Conservation (phyloP, 129 eudicot genomes). For the Helianthus annuus region HanXRQr2.0-SUNRISE NC_035435.2:121086044-121086543, state of each 20-base stretch:
- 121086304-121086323: background rate
- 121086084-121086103: too few relatives aligned
- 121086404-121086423: constrained; percentile 82
- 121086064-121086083: too few relatives aligned
- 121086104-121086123: too few relatives aligned
- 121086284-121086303: background rate
- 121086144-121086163: too few relatives aligned
- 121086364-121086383: constrained; percentile 69
- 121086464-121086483: constrained; percentile 85
- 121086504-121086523: constrained; percentile 52
- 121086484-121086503: constrained; percentile 79
- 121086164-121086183: too few relatives aligned
- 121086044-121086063: too few relatives aligned
- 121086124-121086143: too few relatives aligned
- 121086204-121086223: too few relatives aligned
- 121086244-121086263: too few relatives aligned
- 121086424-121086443: constrained; percentile 89
- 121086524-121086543: constrained; percentile 81
- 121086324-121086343: constrained; percentile 66
- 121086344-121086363: constrained; percentile 91
- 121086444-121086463: constrained; percentile 82
- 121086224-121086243: too few relatives aligned
- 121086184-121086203: too few relatives aligned
- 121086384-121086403: constrained; percentile 76
- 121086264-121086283: too few relatives aligned